Evolutionary conservation across 352 stramenopile genomes (phyloP), one percentile per base, ranked within the genome.

Genomic region (Globisporangium lucens): DNA sequence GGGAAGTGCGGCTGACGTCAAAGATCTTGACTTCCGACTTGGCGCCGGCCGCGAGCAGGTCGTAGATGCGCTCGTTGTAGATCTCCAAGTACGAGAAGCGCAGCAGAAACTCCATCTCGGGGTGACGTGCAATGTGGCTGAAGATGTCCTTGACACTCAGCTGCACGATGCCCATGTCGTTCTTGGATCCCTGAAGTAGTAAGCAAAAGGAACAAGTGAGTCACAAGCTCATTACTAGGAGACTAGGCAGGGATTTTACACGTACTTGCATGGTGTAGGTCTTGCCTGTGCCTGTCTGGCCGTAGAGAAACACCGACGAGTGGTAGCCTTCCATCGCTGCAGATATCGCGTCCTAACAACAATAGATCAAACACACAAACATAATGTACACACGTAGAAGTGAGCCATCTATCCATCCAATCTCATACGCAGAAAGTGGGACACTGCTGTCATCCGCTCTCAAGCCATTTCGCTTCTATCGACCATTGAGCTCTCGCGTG

Each of bases 11-110:
- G 61, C 77, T 76, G 38, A 87, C 81, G 65, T 91, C 89, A 49
- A 83, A 89, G 65, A 90, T 89, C 64, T 91, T 94, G 66, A 89
- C 87, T 36, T 92, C 82, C 13, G 79, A 81, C 64, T 82, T 83
- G 41, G 75, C 76, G 1, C 83, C 83, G 0, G 77, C 75, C 3
- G 85, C 86, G 9, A 99, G 78, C n/a, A 99, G 76, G 75, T 99
- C 97, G 70, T 97, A 98, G 24, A 99, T 90, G 43, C 97, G 83
- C 65, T 99, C 97, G 71, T 99, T 99, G 85, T 99, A 99, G 69
- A 99, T 98, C 77, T 99, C 97, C 27, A 99, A 79, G 75, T 98
- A 99, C 63, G 91, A 98, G 76, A 99, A 89, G 3, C 83, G 80
- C 55, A 92, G 56, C 51, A 92, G 74, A 53, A 89, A 91, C 58